Evolutionary conservation across 108 stramenopile genomes (phyloP).

Genomic region (Fistulifera solaris): DNA sequence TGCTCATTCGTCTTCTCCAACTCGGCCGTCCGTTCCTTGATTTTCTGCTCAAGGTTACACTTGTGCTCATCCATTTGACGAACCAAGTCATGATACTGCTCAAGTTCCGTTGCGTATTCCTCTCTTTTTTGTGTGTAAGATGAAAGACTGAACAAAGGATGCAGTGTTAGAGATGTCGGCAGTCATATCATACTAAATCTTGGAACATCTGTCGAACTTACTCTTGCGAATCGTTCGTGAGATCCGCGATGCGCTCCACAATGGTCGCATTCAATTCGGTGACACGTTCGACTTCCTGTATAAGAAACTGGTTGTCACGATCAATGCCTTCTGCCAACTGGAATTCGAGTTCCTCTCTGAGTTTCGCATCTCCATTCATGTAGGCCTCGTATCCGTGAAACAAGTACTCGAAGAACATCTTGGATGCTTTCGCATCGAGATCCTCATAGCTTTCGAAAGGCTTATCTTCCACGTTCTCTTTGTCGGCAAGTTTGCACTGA

Average conservation of each 20-base stretch:
- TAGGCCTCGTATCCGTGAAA: slow-evolving; percentile 74
- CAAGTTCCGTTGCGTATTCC: slow-evolving; percentile 67
- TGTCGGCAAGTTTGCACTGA: slow-evolving; percentile 16
- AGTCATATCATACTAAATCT: background rate
- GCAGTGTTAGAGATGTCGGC: background rate
- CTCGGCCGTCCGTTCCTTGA: slow-evolving; percentile 40
- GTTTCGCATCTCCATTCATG: slow-evolving; percentile 76
- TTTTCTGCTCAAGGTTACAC: slow-evolving; percentile 47
- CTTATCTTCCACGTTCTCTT: slow-evolving; percentile 9
- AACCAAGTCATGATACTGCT: slow-evolving; percentile 81
- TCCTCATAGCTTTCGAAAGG: slow-evolving; percentile 46
- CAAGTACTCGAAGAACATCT: slow-evolving; percentile 80
- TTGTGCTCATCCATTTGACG: slow-evolving; percentile 70
- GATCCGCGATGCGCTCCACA: slow-evolving; percentile 42
- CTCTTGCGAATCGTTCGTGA: slow-evolving; percentile 45
- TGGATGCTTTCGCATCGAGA: slow-evolving; percentile 42
- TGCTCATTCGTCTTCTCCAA: slow-evolving; percentile 41
- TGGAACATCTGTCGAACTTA: slow-evolving; percentile 30
- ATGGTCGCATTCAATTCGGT: slow-evolving; percentile 54
- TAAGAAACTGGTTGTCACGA: slow-evolving; percentile 44
- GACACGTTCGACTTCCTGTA: slow-evolving; percentile 54
- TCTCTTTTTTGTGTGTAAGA: slow-evolving; percentile 56
- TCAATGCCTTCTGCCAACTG: slow-evolving; percentile 68
- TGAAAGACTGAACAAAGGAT: slow-evolving; percentile 34
- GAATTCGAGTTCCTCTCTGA: slow-evolving; percentile 50